Base-by-base conservation (phyloP, 2,329 filamentous ascomycete genomes). In the Clonostachys rosea region DNA sequence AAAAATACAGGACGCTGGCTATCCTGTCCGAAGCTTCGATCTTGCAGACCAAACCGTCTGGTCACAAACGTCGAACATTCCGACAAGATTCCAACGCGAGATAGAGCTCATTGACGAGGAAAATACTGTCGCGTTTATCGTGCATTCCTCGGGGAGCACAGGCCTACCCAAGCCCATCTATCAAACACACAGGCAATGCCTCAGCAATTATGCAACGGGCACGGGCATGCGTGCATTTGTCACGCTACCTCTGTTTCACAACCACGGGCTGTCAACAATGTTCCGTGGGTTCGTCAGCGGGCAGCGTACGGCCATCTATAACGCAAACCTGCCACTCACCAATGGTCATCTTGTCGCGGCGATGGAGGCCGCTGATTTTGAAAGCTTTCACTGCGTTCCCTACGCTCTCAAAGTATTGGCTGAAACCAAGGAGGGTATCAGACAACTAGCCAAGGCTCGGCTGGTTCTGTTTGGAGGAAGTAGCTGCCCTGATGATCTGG, bases 141-240 rank as follows among this genome's bases (percentile, higher is more conserved):
- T 69, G 6, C 66, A 69, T 44, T 68, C 65, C 12, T 56, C 55
- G 24, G 81, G 82, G 8, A 81, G 76, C 0, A 84, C 83, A 0
- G 81, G 81, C 0, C 65, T 84, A 0, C 82, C 82, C 0, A 85
- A 85, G 50, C 80, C 81, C 0, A 83, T 86, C 42, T 80, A 72
- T 49, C 74, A 81, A 43, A 78, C 74, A 1, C 78, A 86, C 46
- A 58, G 61, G 10, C 68, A 73, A 12, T 72, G 70, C 7, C 59
- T 83, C 9, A 66, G 66, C 9, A 79, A 77, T 45, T 77, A 73
- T 47, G 59, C 66, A 12, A 54, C 54, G 1, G 58, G 58, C 14
- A 65, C 64, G 52, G 55, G 60, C 11, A 62, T 79, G 64, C 66
- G 66, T 18, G 70, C 71, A 0, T 76, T 84, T 48, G 68, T 79